Evolutionary conservation across 1,139 yeast genomes (phyloP).

Genomic region (Diutina siamensis): DNA sequence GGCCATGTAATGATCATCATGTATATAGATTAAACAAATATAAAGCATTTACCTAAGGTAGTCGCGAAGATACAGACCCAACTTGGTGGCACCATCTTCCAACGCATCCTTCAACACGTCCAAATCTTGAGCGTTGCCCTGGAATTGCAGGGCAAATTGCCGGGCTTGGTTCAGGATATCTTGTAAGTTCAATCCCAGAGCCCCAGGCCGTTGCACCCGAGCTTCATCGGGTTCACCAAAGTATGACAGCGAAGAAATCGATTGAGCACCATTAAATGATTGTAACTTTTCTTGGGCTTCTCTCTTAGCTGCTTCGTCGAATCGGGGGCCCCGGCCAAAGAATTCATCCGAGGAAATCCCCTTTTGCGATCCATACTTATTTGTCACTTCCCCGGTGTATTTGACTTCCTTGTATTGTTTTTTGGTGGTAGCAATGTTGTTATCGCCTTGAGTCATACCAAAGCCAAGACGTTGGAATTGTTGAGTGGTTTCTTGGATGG

Average conservation of each 20-base stretch:
- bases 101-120: conserved; percentile 85
- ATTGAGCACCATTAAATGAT: conserved; percentile 72
- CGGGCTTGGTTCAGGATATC: conserved; percentile 49
- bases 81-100: conserved; percentile 85
- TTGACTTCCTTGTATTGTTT: conserved; percentile 37
- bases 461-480: conserved; percentile 72
- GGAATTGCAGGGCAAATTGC: conserved; percentile 57
- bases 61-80: conserved; percentile 77
- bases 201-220: conserved; percentile 11
- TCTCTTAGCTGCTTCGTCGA: conserved; percentile 63
- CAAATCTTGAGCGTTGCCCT: conserved; percentile 76
- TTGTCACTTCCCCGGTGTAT: conserved; percentile 61
- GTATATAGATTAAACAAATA: neutral
- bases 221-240: conserved; percentile 72
- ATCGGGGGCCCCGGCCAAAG: conserved; percentile 77
- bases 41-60: conserved; percentile 40
- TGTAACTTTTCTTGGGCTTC: conserved; percentile 77
- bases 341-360: conserved; percentile 92
- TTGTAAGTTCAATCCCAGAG: conserved; percentile 19
- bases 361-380: conserved; percentile 79
- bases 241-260: conserved; percentile 85
- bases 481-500: conserved; percentile 52
- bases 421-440: conserved; percentile 19
- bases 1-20: neutral
- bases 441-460: conserved; percentile 57